Percentiles rank a stretch among this genome's conserved stretches.
phyloP scores from a whole-genome alignment of 805 yeast genomes.

The Candida ulmi region DNA sequence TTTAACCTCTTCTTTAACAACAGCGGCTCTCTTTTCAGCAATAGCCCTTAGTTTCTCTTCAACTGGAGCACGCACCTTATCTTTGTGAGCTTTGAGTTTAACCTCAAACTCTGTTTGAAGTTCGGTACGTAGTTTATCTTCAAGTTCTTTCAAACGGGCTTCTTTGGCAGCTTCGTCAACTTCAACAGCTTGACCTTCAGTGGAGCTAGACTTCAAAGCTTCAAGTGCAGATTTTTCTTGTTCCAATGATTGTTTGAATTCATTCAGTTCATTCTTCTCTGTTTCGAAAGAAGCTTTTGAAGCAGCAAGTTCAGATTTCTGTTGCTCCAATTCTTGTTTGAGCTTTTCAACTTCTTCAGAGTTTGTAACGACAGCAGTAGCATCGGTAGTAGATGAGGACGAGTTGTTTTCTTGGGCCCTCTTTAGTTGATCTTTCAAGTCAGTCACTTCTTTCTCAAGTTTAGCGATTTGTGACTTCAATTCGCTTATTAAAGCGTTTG shows the following conservation, averaged over 20 bases:
- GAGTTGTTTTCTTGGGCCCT: neutral
- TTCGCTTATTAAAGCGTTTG: slow-evolving; percentile 29
- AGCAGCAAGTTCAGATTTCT: slow-evolving; percentile 11
- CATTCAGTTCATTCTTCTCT: neutral
- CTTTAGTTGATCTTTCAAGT: slow-evolving; percentile 7
- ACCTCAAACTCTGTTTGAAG: slow-evolving; percentile 23
- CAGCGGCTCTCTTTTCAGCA: slow-evolving; percentile 24
- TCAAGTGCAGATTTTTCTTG: slow-evolving; percentile 14
- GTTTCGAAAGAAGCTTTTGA: neutral
- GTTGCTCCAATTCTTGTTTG: slow-evolving; percentile 15
- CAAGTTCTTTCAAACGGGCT: slow-evolving; percentile 19
- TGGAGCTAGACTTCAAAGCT: neutral
- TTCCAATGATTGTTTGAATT: slow-evolving; percentile 5
- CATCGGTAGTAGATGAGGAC: no score
- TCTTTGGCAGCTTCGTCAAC: slow-evolving; percentile 6
- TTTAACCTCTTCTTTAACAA: slow-evolving; percentile 22
- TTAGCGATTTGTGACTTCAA: slow-evolving; percentile 21
- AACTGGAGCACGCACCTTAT: slow-evolving; percentile 31
- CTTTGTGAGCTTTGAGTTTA: slow-evolving; percentile 23
- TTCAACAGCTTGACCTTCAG: neutral
- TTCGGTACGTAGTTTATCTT: slow-evolving; percentile 20
- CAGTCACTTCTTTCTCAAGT: slow-evolving; percentile 10
- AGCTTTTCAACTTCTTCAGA: slow-evolving; percentile 2
- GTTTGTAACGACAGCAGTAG: slow-evolving; percentile 7
- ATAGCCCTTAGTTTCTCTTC: slow-evolving; percentile 27